phyloP scores from a whole-genome alignment of 139 green algal species.

The Coelastrella sp. region DNA sequence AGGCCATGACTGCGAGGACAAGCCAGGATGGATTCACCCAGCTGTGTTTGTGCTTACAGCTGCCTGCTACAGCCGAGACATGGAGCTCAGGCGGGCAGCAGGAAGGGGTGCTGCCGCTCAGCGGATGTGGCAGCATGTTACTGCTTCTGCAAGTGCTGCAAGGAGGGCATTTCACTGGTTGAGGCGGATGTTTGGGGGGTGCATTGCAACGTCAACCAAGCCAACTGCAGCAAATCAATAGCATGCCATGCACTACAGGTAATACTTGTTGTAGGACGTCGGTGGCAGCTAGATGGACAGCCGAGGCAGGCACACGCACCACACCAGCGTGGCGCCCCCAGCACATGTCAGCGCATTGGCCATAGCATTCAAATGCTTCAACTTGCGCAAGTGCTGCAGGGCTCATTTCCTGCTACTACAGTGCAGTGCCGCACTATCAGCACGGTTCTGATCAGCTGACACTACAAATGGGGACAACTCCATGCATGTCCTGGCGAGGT shows the following conservation, averaged over 20 bases:
- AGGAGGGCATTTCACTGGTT: not conserved
- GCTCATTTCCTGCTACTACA: no score
- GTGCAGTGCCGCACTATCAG: no score
- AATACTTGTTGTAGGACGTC: not conserved
- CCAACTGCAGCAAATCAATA: not conserved
- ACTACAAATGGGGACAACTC: no score
- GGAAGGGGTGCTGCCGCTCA: not conserved
- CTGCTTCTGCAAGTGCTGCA: not conserved
- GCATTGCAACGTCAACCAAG: not conserved
- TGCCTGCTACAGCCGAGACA: conserved; percentile 41
- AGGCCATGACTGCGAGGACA: conserved; percentile 10
- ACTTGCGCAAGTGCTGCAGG: not conserved
- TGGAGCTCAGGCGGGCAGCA: conserved; percentile 34
- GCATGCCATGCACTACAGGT: not conserved
- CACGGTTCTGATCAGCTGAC: no score
- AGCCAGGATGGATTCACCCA: conserved; percentile 46
- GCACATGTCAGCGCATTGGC: not conserved
- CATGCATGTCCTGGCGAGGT: no score
- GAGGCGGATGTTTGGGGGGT: not conserved
- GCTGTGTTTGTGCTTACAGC: conserved; percentile 46
- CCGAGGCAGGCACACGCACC: no score
- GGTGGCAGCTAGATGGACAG: not conserved
- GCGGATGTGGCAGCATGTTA: not conserved
- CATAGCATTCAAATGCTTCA: not conserved
- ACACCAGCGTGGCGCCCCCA: not conserved